Evolutionary conservation across 768 basidiomycete species (phyloP).

Genomic region (Mrakia hoshinonis): DNA sequence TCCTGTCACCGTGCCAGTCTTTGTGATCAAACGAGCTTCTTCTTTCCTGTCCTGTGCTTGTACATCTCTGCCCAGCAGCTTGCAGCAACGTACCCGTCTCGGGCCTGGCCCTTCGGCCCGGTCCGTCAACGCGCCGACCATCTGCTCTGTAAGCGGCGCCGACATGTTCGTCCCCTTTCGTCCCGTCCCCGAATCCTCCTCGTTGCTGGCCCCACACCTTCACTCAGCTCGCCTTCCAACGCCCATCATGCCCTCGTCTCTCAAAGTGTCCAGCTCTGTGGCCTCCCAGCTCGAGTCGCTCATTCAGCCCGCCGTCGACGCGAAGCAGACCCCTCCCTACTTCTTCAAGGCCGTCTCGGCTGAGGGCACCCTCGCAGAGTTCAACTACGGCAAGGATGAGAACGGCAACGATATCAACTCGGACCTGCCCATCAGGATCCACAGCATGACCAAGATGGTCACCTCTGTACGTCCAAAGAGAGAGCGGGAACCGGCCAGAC

Average conservation of each 20-base stretch:
- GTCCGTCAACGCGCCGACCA: too few relatives aligned
- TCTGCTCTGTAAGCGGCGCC: too few relatives aligned
- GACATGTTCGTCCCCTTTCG: too few relatives aligned
- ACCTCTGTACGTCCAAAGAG: background rate
- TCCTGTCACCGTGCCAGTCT: too few relatives aligned
- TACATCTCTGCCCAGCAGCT: too few relatives aligned
- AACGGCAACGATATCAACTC: background rate
- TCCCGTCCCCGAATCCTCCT: too few relatives aligned
- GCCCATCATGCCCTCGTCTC: background rate
- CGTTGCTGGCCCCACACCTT: too few relatives aligned
- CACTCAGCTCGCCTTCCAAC: background rate
- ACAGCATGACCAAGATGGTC: slow-evolving; percentile 4
- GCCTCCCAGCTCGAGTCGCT: background rate
- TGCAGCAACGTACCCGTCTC: too few relatives aligned
- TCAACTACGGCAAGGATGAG: background rate
- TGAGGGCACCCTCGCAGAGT: background rate
- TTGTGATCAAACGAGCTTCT: too few relatives aligned
- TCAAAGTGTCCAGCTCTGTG: background rate
- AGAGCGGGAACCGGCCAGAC: background rate
- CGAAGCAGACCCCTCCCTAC: background rate
- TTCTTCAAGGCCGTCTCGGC: slow-evolving; percentile 8
- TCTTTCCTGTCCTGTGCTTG: too few relatives aligned
- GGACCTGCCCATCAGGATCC: background rate
- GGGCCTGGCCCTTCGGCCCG: too few relatives aligned
- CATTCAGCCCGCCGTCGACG: background rate